A percentile compares a stretch with the other conserved stretches of the same genome.
phyloP scores from a whole-genome alignment of 2,329 filamentous ascomycete species.

The Calonectria naviculata region DNA sequence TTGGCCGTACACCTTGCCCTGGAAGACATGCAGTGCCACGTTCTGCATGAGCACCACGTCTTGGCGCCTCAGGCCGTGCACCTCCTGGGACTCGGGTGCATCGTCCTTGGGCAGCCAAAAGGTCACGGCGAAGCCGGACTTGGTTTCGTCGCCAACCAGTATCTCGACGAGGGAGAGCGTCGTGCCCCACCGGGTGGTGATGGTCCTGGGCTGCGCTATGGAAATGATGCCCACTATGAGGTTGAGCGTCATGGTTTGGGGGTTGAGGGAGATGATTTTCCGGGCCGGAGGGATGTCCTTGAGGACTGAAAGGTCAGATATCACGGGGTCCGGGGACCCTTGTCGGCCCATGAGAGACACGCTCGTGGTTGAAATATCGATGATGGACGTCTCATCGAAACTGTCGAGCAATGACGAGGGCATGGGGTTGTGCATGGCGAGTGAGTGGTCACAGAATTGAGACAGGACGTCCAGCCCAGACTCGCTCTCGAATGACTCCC shows the following conservation, averaged over 20 bases:
- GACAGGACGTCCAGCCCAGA: constrained; percentile 58
- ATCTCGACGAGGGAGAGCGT: constrained; percentile 78
- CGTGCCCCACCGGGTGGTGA: constrained; percentile 74
- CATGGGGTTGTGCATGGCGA: constrained; percentile 75
- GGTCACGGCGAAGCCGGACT: constrained; percentile 81
- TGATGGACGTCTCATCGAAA: constrained; percentile 37
- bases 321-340: constrained; percentile 34
- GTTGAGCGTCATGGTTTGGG: constrained; percentile 85
- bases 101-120: constrained; percentile 76
- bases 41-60: constrained; percentile 86
- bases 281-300: constrained; percentile 75
- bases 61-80: constrained; percentile 68
- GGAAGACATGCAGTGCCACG: constrained; percentile 81
- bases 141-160: constrained; percentile 87
- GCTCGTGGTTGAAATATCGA: constrained; percentile 51
- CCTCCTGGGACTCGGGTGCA: constrained; percentile 42
- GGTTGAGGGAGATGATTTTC: constrained; percentile 74
- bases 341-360: constrained; percentile 46
- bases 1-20: constrained; percentile 84
- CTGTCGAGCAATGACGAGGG: constrained; percentile 68
- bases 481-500: constrained; percentile 38
- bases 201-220: constrained; percentile 72
- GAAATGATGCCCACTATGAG: constrained; percentile 84
- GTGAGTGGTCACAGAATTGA: constrained; percentile 83
- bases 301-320: constrained; percentile 63